Percentiles rank a stretch among this genome's conserved stretches.
These are phyloP conservation scores for Candida chauliodis DNA, from an alignment of 805 yeast genomes.

Conservation along the genomic window DNA sequence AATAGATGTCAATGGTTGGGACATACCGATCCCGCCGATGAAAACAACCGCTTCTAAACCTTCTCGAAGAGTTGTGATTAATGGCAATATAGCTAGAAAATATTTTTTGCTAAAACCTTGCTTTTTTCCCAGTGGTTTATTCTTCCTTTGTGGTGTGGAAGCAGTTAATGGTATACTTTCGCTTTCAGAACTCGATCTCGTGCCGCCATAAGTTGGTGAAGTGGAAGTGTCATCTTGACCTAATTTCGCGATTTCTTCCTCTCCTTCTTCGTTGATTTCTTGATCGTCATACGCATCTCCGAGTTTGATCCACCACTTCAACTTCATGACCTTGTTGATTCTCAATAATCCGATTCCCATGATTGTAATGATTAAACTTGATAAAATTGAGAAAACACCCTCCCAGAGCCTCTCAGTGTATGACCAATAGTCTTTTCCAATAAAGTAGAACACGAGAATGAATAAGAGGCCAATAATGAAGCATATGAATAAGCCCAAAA, in stretches of 20 bases:
- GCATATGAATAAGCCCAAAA: constrained; percentile 66
- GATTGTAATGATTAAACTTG: constrained; percentile 72
- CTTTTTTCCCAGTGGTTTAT: constrained; percentile 5
- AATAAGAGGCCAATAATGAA: constrained; percentile 69
- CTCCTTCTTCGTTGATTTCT: constrained; percentile 10
- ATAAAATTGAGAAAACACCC: constrained; percentile 73
- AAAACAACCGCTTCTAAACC: constrained; percentile 91
- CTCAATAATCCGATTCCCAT: constrained; percentile 86
- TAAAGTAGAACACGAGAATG: constrained; percentile 63
- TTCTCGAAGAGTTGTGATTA: constrained; percentile 82
- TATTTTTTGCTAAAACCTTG: constrained; percentile 49
- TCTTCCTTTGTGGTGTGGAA: neutral
- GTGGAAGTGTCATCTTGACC: constrained; percentile 10
- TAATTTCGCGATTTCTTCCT: constrained; percentile 15
- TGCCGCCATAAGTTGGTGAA: constrained; percentile 6
- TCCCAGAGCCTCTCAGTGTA: constrained; percentile 88
- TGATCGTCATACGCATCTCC: constrained; percentile 36
- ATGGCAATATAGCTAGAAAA: constrained; percentile 73
- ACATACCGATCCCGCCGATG: constrained; percentile 77
- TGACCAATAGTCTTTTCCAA: constrained; percentile 86
- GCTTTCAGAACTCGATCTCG: constrained; percentile 8
- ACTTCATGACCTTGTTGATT: constrained; percentile 69
- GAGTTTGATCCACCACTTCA: constrained; percentile 63
- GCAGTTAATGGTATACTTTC: constrained; percentile 10
- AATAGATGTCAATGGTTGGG: constrained; percentile 57